Conservation (phyloP, 768 basidiomycete species). For the Suillus alpinus region DNA sequence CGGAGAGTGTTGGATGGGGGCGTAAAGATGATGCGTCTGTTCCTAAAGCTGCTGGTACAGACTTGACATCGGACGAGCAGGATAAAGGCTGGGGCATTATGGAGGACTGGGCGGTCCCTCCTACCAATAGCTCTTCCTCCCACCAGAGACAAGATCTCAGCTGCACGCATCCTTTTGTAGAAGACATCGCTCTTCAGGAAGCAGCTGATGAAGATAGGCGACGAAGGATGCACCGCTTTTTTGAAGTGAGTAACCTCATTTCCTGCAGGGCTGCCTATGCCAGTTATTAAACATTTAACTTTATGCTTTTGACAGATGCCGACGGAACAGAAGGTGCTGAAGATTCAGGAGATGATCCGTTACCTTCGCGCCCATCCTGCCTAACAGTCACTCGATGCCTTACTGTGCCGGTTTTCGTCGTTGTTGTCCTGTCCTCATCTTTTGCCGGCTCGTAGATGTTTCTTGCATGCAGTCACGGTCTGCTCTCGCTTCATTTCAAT, state of each 20-base stretch:
- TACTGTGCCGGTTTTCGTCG: background rate
- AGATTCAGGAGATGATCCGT: constrained; percentile 49
- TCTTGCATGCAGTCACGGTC: background rate
- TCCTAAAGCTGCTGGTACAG: constrained; percentile 16
- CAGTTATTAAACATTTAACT: background rate
- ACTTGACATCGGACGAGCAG: constrained; percentile 14
- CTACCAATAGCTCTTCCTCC: background rate
- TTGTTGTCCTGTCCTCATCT: background rate
- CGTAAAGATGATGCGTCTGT: constrained; percentile 11
- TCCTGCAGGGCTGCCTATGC: background rate
- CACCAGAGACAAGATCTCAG: constrained; percentile 3
- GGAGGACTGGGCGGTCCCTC: constrained; percentile 15
- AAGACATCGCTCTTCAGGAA: constrained; percentile 41
- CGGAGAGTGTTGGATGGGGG: constrained; percentile 9
- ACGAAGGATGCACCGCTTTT: constrained; percentile 49
- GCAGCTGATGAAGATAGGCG: constrained; percentile 38
- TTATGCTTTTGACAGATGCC: constrained; percentile 41
- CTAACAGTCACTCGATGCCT: background rate
- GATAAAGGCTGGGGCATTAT: constrained; percentile 18
- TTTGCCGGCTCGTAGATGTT: background rate
- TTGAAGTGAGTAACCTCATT: constrained; percentile 34
- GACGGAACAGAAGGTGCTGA: constrained; percentile 49
- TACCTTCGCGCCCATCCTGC: constrained; percentile 28
- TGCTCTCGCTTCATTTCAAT: background rate
- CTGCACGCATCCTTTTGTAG: constrained; percentile 39